These are phyloP conservation scores for Galium porrigens DNA, from an alignment of 305 asterid genomes.

Conservation along the genomic window DNA sequence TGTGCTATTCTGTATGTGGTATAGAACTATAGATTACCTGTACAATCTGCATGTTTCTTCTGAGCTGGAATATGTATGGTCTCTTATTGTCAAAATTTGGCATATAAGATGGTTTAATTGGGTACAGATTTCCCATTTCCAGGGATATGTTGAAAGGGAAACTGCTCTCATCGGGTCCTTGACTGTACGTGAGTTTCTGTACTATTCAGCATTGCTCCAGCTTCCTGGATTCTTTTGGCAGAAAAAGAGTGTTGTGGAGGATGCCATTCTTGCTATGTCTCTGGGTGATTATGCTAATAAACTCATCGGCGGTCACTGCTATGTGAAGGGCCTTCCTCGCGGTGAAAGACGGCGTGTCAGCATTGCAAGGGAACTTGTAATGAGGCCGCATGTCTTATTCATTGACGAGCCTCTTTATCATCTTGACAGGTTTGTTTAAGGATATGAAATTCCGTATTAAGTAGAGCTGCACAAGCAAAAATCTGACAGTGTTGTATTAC, in stretches of 20 bases:
- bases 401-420: constrained; percentile 97
- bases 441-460: background rate
- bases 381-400: constrained; percentile 76
- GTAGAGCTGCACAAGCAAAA: constrained; percentile 7
- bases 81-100: background rate
- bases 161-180: constrained; percentile 75
- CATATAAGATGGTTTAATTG: constrained; percentile 6
- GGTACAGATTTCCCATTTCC: constrained; percentile 16
- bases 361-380: constrained; percentile 93
- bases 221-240: constrained; percentile 63
- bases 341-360: constrained; percentile 93
- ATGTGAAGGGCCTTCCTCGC: constrained; percentile 74
- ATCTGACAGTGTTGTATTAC: background rate
- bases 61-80: background rate
- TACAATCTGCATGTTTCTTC: background rate
- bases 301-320: constrained; percentile 92
- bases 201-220: constrained; percentile 83
- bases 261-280: constrained; percentile 86
- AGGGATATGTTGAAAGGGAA: constrained; percentile 94
- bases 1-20: background rate
- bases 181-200: constrained; percentile 90
- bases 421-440: constrained; percentile 67
- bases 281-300: constrained; percentile 70
- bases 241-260: constrained; percentile 73
- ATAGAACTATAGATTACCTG: background rate